Percentiles rank a stretch among this genome's conserved stretches.
phyloP scores from a whole-genome alignment of 2,329 filamentous ascomycete species.

The Penicillium expansum region DNA sequence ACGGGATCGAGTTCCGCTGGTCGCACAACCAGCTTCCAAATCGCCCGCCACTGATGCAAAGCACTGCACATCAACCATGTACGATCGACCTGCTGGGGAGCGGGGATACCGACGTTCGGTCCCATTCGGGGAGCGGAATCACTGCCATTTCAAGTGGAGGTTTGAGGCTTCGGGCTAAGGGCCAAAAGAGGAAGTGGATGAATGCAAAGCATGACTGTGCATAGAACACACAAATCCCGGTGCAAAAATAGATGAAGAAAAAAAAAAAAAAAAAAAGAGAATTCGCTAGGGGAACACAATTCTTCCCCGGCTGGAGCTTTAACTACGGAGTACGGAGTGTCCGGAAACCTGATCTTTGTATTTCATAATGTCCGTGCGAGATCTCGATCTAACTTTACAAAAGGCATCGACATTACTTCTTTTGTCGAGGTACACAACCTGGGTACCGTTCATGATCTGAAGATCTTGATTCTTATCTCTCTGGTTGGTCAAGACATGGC shows the following conservation, averaged over 20 bases:
- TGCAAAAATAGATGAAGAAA: background rate
- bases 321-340: background rate
- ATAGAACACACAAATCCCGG: background rate
- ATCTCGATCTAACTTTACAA: background rate
- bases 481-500: constrained; percentile 16
- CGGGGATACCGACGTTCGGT: background rate
- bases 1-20: background rate
- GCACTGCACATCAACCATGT: background rate
- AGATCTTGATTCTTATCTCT: background rate
- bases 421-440: constrained; percentile 2
- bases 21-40: background rate
- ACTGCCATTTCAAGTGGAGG: background rate
- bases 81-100: constrained; percentile 4
- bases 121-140: background rate
- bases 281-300: background rate
- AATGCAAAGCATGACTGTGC: background rate
- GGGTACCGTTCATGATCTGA: constrained; percentile 6
- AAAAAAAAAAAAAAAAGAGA: background rate
- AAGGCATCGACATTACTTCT: background rate
- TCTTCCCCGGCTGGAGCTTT: background rate
- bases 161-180: background rate
- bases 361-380: background rate
- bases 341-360: background rate
- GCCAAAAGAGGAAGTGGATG: background rate
- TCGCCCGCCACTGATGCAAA: background rate